Percentiles rank a stretch among this genome's conserved stretches.
Conservation (phyloP, 306 rosid genomes). For the Hippophae rhamnoides region DNA sequence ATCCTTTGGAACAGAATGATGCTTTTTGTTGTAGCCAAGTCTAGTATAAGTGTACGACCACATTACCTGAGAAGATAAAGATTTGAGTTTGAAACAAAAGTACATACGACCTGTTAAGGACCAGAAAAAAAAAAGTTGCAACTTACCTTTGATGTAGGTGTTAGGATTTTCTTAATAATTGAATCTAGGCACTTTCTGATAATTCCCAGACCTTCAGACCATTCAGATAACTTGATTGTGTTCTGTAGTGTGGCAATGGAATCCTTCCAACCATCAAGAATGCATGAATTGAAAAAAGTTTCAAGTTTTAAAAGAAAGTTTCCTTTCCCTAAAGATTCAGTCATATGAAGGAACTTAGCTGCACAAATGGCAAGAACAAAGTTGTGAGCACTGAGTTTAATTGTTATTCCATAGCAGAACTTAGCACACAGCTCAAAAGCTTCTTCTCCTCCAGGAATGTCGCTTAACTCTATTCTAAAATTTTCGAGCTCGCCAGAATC, state of each 20-base stretch:
- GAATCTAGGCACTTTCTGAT: conserved; percentile 84
- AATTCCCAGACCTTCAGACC: conserved; percentile 85
- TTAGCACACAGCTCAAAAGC: conserved; percentile 86
- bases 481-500: conserved; percentile 44
- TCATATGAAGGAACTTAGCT: conserved; percentile 80
- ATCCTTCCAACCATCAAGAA: conserved; percentile 94
- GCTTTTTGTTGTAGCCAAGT: conserved; percentile 69
- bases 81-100: conserved; percentile 6
- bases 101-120: not conserved
- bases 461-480: conserved; percentile 58
- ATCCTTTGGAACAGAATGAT: conserved; percentile 77
- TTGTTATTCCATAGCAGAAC: conserved; percentile 81
- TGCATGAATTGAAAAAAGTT: conserved; percentile 74
- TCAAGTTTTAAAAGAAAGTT: conserved; percentile 72
- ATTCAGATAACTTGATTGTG: conserved; percentile 58
- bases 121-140: not conserved
- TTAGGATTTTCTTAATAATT: conserved; percentile 66
- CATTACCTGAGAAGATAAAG: conserved; percentile 46
- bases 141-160: conserved; percentile 62
- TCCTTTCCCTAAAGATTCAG: conserved; percentile 60
- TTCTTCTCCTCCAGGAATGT: conserved; percentile 76
- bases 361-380: conserved; percentile 65
- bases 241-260: conserved; percentile 55
- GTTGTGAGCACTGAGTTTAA: conserved; percentile 79
- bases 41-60: conserved; percentile 98